Evolutionary conservation across 1,284 basidiomycete genomes (phyloP).

Genomic region (Waitea zeae): DNA sequence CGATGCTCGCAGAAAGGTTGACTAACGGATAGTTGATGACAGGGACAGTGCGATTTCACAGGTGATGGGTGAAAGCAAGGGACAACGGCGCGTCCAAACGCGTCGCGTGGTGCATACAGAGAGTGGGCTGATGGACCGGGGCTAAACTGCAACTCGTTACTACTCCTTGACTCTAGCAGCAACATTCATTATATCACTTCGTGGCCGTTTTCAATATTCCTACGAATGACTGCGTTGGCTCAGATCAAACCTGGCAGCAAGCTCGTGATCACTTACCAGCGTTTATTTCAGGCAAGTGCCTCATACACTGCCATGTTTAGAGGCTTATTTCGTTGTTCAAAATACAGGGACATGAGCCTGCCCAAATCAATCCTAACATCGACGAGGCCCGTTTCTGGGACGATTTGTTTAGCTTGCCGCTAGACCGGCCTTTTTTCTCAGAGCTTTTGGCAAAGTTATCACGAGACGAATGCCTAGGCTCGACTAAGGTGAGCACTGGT

Average conservation of each 20-base stretch:
- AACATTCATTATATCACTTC: not conserved
- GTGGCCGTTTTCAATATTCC: not conserved
- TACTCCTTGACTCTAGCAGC: too few relatives aligned
- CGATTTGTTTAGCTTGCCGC: not conserved
- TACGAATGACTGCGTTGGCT: not conserved
- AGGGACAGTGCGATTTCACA: too few relatives aligned
- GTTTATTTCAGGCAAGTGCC: not conserved
- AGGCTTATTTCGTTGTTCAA: not conserved
- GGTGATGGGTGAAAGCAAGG: too few relatives aligned
- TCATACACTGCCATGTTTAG: not conserved
- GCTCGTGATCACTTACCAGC: not conserved
- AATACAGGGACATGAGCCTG: not conserved
- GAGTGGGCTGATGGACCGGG: too few relatives aligned
- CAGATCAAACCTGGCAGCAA: not conserved
- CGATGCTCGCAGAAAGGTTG: too few relatives aligned
- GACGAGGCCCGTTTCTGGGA: not conserved
- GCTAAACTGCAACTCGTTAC: too few relatives aligned
- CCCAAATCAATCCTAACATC: not conserved
- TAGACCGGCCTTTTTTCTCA: not conserved
- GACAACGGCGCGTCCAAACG: too few relatives aligned
- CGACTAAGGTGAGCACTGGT: constrained; percentile 11
- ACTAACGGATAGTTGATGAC: too few relatives aligned
- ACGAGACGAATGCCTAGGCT: constrained; percentile 15
- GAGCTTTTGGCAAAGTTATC: constrained; percentile 12
- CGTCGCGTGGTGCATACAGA: too few relatives aligned